phyloP scores from a whole-genome alignment of 768 basidiomycete genomes.

The Suillus subalutaceus region DNA sequence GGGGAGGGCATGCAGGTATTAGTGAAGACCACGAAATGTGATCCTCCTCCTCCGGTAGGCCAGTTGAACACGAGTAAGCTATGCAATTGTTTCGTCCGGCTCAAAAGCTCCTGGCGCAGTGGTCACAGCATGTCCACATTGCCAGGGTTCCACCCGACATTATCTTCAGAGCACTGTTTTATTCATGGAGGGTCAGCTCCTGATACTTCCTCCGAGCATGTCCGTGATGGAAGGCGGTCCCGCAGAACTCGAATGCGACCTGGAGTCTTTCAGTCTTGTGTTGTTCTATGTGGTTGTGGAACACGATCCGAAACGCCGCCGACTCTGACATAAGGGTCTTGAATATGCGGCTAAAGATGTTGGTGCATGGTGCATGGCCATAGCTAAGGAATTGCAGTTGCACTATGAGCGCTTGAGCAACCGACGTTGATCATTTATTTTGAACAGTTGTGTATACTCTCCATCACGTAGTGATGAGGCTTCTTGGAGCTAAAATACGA shows the following conservation, averaged over 20 bases:
- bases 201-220: too few relatives aligned
- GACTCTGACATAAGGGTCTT: neutral
- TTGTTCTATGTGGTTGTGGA: neutral
- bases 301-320: neutral
- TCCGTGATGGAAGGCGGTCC: too few relatives aligned
- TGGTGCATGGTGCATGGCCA: neutral
- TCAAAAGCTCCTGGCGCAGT: too few relatives aligned
- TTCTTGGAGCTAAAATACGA: neutral
- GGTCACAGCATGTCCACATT: too few relatives aligned
- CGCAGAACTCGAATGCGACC: neutral
- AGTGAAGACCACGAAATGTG: too few relatives aligned
- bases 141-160: too few relatives aligned
- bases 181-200: too few relatives aligned
- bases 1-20: too few relatives aligned
- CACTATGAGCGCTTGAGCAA: neutral
- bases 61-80: too few relatives aligned
- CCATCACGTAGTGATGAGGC: neutral
- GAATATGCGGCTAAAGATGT: neutral
- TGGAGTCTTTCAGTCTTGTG: neutral
- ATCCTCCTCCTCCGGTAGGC: too few relatives aligned
- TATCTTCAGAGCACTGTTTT: too few relatives aligned
- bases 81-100: too few relatives aligned
- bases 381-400: neutral
- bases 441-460: neutral
- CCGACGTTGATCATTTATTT: neutral